Conservation (phyloP, 2,329 filamentous ascomycete genomes). For the Fusarium tanahbumbuense region DNA sequence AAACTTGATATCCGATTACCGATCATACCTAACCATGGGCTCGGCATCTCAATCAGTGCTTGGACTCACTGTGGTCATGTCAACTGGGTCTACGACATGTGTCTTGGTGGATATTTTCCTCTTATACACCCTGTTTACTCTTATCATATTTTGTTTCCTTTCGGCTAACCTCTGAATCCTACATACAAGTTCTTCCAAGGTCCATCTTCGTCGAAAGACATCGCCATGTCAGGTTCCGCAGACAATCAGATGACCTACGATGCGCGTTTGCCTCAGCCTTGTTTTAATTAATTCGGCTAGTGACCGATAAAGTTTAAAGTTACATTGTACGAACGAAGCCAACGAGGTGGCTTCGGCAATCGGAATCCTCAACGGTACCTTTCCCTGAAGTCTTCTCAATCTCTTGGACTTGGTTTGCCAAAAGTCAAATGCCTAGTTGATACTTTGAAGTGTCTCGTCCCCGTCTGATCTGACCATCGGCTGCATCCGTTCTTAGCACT, state of each 20-base stretch:
- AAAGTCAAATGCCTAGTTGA: background rate
- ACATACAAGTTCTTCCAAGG: background rate
- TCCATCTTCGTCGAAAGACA: too few relatives aligned
- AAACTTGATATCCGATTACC: background rate
- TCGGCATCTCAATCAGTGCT: background rate
- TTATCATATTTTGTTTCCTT: background rate
- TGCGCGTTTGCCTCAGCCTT: background rate
- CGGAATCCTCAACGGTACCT: background rate
- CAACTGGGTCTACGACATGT: background rate
- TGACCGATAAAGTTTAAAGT: too few relatives aligned
- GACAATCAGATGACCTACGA: background rate
- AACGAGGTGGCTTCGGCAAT: background rate
- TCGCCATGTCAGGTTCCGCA: too few relatives aligned
- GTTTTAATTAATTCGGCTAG: background rate
- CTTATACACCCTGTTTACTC: background rate
- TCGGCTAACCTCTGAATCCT: too few relatives aligned
- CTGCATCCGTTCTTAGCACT: background rate
- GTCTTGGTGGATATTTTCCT: accelerated
- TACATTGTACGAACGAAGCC: background rate
- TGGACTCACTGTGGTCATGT: background rate
- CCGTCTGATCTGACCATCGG: background rate
- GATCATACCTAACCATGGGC: background rate
- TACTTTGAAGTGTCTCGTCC: background rate
- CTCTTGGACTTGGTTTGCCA: accelerated
- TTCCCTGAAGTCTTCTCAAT: background rate